phyloP scores from a whole-genome alignment of 1,284 basidiomycete genomes.

The Ganoderma multipileum region DNA sequence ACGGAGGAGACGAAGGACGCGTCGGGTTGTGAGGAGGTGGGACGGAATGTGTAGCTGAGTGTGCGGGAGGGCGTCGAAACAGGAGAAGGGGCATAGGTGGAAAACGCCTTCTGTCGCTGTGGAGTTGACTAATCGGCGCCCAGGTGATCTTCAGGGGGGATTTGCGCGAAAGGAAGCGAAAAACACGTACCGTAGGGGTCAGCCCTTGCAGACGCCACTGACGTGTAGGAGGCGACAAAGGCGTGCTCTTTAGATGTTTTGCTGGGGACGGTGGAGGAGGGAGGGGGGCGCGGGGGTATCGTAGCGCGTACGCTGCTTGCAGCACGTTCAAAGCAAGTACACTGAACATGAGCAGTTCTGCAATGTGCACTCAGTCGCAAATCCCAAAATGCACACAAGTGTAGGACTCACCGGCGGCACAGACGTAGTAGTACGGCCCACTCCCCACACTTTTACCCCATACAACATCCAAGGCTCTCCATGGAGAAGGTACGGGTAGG shows the following conservation, averaged over 20 bases:
- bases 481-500: slow-evolving; percentile 57
- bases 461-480: slow-evolving; percentile 44
- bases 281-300: slow-evolving; percentile 55
- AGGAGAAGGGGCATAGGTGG: slow-evolving; percentile 55
- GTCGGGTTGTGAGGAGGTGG: slow-evolving; percentile 27
- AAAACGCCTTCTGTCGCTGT: slow-evolving; percentile 61
- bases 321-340: slow-evolving; percentile 57
- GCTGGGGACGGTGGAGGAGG: slow-evolving; percentile 46
- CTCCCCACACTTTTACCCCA: slow-evolving; percentile 29
- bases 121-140: slow-evolving; percentile 50
- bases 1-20: slow-evolving; percentile 32
- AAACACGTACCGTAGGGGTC: slow-evolving; percentile 52
- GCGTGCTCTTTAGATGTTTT: slow-evolving; percentile 44
- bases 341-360: slow-evolving; percentile 52
- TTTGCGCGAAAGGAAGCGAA: background rate
- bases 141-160: background rate
- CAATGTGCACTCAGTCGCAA: background rate
- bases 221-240: slow-evolving; percentile 46
- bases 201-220: slow-evolving; percentile 45
- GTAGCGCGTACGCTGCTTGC: slow-evolving; percentile 58
- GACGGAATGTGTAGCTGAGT: slow-evolving; percentile 33
- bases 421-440: slow-evolving; percentile 31
- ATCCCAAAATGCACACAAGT: background rate
- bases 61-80: slow-evolving; percentile 57
- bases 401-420: slow-evolving; percentile 33